Percentiles rank a stretch among this genome's conserved stretches.
Evolutionary conservation across 2,329 filamentous ascomycete genomes (phyloP).

Genomic region (Fusarium sp.): DNA sequence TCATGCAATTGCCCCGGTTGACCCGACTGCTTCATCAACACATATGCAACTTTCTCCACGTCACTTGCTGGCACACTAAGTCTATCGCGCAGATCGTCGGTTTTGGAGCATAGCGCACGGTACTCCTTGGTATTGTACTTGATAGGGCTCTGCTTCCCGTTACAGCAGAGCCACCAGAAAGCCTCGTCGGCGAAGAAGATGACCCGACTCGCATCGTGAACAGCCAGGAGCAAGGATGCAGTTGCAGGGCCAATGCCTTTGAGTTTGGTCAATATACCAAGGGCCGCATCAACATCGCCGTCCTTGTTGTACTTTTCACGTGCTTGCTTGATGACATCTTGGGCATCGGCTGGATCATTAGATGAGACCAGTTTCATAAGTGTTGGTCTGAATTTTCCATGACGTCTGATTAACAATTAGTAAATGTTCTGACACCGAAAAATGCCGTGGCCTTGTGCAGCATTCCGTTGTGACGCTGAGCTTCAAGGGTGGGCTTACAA

Average conservation of each 20-base stretch:
- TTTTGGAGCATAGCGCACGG: constrained; percentile 63
- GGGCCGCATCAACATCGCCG: constrained; percentile 60
- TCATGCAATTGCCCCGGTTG: constrained; percentile 18
- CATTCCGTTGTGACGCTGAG: neutral
- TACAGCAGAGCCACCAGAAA: constrained; percentile 78
- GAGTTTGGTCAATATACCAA: constrained; percentile 71
- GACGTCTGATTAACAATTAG: constrained; percentile 59
- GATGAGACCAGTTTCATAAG: constrained; percentile 73
- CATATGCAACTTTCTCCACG: constrained; percentile 79
- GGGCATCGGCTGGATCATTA: constrained; percentile 67
- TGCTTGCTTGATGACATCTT: constrained; percentile 66
- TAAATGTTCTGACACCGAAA: neutral
- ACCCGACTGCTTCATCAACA: constrained; percentile 67
- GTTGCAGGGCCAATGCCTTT: constrained; percentile 85
- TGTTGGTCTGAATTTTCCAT: constrained; percentile 74
- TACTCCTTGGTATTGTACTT: constrained; percentile 83
- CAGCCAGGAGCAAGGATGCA: constrained; percentile 79
- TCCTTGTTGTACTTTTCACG: constrained; percentile 62
- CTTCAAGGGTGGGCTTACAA: constrained; percentile 64
- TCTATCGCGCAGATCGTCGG: constrained; percentile 61
- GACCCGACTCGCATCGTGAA: constrained; percentile 70
- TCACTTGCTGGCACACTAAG: constrained; percentile 72
- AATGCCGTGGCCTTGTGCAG: neutral
- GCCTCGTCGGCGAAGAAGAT: constrained; percentile 88
- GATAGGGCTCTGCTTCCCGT: constrained; percentile 66